These are phyloP conservation scores for Cryomyces antarcticus DNA, from an alignment of 495 filamentous ascomycete genomes.

Conservation along the genomic window DNA sequence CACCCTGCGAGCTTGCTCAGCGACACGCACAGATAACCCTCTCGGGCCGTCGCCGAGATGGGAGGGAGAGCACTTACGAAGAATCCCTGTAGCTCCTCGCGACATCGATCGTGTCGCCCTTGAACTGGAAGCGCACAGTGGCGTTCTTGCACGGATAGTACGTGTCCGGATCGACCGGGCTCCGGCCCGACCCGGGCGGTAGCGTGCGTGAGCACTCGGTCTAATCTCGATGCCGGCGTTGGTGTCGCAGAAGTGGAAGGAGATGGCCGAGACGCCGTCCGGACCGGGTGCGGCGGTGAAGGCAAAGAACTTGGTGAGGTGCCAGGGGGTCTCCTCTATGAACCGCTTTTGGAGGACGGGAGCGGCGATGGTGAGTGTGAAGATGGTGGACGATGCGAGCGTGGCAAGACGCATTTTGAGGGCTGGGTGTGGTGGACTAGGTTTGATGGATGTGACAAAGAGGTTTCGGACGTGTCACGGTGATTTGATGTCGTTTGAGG, in stretches of 20 bases:
- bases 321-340: constrained; percentile 3
- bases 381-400: not conserved
- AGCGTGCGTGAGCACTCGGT: constrained; percentile 1
- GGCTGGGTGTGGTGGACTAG: not conserved
- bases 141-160: constrained; percentile 4
- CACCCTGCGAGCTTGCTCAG: not conserved
- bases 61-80: constrained; percentile 1
- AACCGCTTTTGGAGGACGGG: not conserved
- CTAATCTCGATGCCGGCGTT: constrained; percentile 4
- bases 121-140: constrained; percentile 1
- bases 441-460: not conserved
- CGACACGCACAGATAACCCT: not conserved
- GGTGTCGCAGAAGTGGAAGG: constrained; percentile 6
- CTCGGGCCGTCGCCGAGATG: not conserved
- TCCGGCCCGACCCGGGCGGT: not conserved
- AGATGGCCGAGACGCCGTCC: not conserved
- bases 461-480: too few species aligned
- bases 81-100: constrained; percentile 1
- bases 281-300: constrained; percentile 2
- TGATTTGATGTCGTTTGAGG: too few species aligned
- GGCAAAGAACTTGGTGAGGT: constrained; percentile 1
- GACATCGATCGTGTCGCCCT: not conserved
- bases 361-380: not conserved
- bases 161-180: not conserved
- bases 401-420: not conserved